A percentile compares a stretch with the other conserved stretches of the same genome.
These are phyloP conservation scores for Penicillium sp. DNA, from an alignment of 2,329 filamentous ascomycete species.

Conservation along the genomic window DNA sequence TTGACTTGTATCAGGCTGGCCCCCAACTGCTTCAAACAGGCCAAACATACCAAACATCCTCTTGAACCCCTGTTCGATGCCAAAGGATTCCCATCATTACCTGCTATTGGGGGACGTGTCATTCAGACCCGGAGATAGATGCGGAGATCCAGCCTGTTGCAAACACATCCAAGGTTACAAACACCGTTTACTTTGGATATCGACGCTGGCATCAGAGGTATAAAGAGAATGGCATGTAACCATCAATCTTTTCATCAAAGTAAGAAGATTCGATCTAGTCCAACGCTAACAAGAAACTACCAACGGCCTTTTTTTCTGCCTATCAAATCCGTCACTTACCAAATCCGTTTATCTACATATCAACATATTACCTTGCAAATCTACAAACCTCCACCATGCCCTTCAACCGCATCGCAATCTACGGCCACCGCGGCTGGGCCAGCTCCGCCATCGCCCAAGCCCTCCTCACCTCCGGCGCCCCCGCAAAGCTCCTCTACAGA, in stretches of 20 bases:
- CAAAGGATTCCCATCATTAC: not conserved
- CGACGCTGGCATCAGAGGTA: not conserved
- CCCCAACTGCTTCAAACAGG: not conserved
- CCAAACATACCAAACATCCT: not conserved
- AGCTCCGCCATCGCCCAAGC: conserved; percentile 18
- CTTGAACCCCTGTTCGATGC: not conserved
- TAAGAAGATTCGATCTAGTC: not conserved
- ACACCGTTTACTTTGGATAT: not conserved
- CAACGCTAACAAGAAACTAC: not conserved
- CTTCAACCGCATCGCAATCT: conserved; percentile 27
- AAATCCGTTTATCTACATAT: no score
- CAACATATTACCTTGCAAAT: no score
- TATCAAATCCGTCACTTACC: no score
- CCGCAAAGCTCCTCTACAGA: conserved; percentile 16
- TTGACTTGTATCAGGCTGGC: not conserved
- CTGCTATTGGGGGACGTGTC: not conserved
- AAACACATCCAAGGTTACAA: not conserved
- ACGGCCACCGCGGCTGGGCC: conserved; percentile 23
- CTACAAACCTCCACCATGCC: conserved; percentile 6
- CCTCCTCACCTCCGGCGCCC: conserved; percentile 18
- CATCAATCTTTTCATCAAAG: not conserved
- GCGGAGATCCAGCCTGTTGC: not conserved
- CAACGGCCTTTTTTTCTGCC: no score
- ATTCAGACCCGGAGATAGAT: not conserved
- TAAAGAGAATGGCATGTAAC: not conserved